Evolutionary conservation across 1,284 basidiomycete genomes (phyloP).

Genomic region (Rhodotorula sp.): DNA sequence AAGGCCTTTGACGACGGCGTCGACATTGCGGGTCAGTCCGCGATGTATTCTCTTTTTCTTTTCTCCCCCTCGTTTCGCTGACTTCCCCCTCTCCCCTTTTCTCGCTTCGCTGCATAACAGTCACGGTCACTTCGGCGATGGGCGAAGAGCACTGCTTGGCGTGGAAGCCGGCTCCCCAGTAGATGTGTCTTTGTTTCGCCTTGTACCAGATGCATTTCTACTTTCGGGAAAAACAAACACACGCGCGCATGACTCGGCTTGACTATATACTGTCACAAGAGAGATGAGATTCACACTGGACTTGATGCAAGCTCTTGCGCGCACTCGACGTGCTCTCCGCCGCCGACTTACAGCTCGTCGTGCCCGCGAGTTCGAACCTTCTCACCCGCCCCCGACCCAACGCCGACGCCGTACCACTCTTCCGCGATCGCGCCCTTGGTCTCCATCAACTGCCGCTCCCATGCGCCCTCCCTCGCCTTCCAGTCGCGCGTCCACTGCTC

Average conservation of each 20-base stretch:
- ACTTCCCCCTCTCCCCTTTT: too few species aligned
- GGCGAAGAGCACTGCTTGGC: conserved; percentile 19
- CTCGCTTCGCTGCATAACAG: not conserved
- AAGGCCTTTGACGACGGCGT: conserved; percentile 79
- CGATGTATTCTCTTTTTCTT: conserved; percentile 59
- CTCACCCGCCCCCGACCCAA: not conserved
- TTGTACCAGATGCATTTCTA: too few species aligned
- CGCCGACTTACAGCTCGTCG: conserved; percentile 19
- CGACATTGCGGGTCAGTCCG: conserved; percentile 64
- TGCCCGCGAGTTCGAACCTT: conserved; percentile 2
- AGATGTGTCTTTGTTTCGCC: not conserved
- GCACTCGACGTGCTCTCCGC: not conserved
- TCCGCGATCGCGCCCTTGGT: conserved; percentile 6
- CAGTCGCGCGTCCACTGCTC: conserved; percentile 20
- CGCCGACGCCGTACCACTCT: not conserved
- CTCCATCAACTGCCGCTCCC: conserved; percentile 25
- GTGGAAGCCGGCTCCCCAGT: conserved; percentile 18
- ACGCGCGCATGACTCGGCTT: not conserved
- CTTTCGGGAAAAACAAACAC: not conserved
- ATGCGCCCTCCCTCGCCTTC: conserved; percentile 17
- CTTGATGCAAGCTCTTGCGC: not conserved
- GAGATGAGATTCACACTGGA: not conserved
- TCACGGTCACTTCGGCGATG: conserved; percentile 4
- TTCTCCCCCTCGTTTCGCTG: not conserved
- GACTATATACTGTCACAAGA: not conserved